Evolutionary conservation across 331 rosid genomes (phyloP).

Genomic region (Cydonia oblonga): DNA sequence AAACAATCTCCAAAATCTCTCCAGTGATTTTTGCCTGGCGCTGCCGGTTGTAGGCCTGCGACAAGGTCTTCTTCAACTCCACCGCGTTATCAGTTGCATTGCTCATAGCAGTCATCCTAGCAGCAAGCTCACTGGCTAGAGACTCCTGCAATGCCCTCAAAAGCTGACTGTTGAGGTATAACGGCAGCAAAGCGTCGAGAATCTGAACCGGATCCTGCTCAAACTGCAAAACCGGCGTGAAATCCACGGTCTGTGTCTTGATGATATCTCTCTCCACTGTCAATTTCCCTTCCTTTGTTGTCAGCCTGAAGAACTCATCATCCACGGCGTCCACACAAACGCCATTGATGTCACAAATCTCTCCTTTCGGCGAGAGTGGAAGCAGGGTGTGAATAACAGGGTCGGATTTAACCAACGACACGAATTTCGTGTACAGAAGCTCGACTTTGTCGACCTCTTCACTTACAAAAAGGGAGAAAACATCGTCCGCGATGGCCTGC

Average conservation of each 20-base stretch:
- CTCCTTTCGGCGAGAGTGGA: conserved; percentile 82
- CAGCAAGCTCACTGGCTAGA: conserved; percentile 80
- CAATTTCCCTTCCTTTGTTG: conserved; percentile 73
- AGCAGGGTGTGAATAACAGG: conserved; percentile 79
- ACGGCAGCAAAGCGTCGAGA: conserved; percentile 76
- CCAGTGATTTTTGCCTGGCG: conserved; percentile 90
- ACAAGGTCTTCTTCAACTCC: conserved; percentile 56
- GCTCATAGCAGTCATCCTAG: conserved; percentile 88
- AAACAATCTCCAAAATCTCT: conserved; percentile 87
- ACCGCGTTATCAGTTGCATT: conserved; percentile 61
- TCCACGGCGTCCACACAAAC: conserved; percentile 79
- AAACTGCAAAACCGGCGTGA: conserved; percentile 58
- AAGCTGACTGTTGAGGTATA: conserved; percentile 76
- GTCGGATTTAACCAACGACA: conserved; percentile 61
- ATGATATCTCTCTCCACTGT: conserved; percentile 61
- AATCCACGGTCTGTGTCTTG: conserved; percentile 42
- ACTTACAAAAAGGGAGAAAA: conserved; percentile 66
- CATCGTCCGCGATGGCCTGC: conserved; percentile 82
- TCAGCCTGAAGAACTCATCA: conserved; percentile 74
- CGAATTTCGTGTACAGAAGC: conserved; percentile 70
- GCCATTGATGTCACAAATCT: conserved; percentile 73
- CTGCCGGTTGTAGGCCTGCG: conserved; percentile 49
- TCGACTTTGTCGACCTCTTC: conserved; percentile 88
- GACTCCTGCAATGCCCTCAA: conserved; percentile 88
- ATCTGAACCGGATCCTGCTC: conserved; percentile 95